Conservation (phyloP, 768 basidiomycete genomes). For the Tulasnella sp. region DNA sequence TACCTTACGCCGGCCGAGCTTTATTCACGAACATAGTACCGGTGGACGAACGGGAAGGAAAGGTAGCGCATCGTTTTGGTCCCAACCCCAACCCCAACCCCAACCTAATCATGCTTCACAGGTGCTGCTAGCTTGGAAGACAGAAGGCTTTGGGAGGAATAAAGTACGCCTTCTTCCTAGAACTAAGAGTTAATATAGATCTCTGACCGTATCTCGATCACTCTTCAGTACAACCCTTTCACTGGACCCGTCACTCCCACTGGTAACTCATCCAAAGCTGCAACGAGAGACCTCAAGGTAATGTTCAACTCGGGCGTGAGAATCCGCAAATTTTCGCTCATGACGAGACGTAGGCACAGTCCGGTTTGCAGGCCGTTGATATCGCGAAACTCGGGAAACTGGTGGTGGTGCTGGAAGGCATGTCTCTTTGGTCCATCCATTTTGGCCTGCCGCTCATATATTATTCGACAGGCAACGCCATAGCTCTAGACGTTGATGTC, state of each 20-base stretch:
- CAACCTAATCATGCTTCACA: neutral
- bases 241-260: conserved; percentile 6
- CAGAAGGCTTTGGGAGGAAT: conserved; percentile 13
- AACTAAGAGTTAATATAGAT: too few relatives aligned
- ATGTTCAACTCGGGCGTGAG: neutral
- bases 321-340: neutral
- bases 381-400: conserved; percentile 15
- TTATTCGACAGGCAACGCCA: conserved; percentile 2
- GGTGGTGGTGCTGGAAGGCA: conserved; percentile 4
- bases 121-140: conserved; percentile 2
- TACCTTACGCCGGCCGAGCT: conserved; percentile 13
- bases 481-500: conserved; percentile 14
- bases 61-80: neutral
- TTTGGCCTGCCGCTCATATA: too few relatives aligned
- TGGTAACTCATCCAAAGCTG: neutral
- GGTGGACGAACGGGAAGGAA: conserved; percentile 11
- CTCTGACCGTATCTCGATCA: neutral
- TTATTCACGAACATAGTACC: conserved; percentile 11
- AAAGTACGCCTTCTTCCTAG: neutral
- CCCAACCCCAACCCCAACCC: neutral
- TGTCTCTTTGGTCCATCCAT: too few relatives aligned
- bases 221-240: conserved; percentile 5
- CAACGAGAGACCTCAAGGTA: conserved; percentile 9
- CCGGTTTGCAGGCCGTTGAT: conserved; percentile 10
- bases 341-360: neutral